Percentiles rank a stretch among this genome's conserved stretches.
Evolutionary conservation across 495 filamentous ascomycete species (phyloP).

Genomic region (Clohesyomyces aquaticus): DNA sequence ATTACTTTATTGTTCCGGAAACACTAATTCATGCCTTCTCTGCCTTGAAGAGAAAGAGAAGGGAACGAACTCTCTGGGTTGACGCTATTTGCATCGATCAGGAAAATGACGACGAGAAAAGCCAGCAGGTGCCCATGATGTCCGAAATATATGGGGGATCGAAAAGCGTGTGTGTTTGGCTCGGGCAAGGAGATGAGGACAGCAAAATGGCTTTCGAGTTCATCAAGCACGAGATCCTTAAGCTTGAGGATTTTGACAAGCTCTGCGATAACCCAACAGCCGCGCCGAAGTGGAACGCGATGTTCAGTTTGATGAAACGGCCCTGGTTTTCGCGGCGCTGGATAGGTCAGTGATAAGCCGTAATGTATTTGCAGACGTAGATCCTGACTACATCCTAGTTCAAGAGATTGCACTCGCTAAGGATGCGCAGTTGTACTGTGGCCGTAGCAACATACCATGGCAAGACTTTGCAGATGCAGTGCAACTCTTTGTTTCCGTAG

Average conservation of each 20-base stretch:
- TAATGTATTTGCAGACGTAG: neutral
- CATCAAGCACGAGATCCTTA: neutral
- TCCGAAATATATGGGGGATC: slow-evolving; percentile 2
- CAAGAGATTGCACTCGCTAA: slow-evolving; percentile 17
- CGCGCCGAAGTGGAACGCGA: neutral
- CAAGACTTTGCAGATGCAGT: slow-evolving; percentile 2
- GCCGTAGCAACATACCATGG: neutral
- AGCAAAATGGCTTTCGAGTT: neutral
- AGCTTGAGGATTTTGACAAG: slow-evolving; percentile 1
- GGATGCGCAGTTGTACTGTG: slow-evolving; percentile 1
- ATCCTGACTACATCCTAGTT: too few relatives aligned
- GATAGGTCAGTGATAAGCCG: neutral
- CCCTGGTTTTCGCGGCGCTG: slow-evolving; percentile 5
- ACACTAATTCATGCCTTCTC: neutral
- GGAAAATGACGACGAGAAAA: slow-evolving; percentile 2
- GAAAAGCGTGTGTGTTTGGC: slow-evolving; percentile 2
- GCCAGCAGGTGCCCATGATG: slow-evolving; percentile 15
- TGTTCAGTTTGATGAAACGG: slow-evolving; percentile 5
- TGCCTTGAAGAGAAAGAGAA: neutral
- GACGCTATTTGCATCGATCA: slow-evolving; percentile 24
- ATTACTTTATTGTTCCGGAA: neutral
- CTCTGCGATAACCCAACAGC: neutral
- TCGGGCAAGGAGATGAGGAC: slow-evolving; percentile 5
- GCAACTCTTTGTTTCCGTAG: slow-evolving; percentile 11
- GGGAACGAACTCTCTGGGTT: slow-evolving; percentile 3